Evolutionary conservation across 2,329 filamentous ascomycete species (phyloP).

Genomic region (Alternaria triticimaculans): DNA sequence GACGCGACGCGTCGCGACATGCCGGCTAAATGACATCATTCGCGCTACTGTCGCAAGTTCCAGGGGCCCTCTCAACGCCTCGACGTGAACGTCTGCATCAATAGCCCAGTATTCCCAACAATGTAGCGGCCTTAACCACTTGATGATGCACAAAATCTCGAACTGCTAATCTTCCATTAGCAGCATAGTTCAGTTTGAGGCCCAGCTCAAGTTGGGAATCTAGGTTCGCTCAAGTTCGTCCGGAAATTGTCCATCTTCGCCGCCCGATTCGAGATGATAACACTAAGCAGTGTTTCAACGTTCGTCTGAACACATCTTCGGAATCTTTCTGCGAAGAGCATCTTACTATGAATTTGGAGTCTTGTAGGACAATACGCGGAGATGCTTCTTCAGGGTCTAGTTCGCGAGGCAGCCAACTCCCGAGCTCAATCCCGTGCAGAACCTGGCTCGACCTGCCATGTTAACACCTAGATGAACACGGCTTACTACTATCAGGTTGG

Average conservation of each 20-base stretch:
- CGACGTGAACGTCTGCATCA: not conserved
- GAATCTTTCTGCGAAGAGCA: not conserved
- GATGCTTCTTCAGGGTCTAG: not conserved
- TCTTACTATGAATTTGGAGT: not conserved
- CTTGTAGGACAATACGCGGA: not conserved
- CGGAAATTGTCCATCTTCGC: not conserved
- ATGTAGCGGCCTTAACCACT: not conserved
- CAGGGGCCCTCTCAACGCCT: not conserved
- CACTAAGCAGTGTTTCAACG: not conserved
- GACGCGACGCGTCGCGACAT: not conserved
- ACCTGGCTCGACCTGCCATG: not conserved
- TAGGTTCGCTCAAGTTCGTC: not conserved
- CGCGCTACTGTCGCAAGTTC: not conserved
- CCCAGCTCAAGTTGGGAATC: not conserved
- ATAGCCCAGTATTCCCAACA: fast-evolving
- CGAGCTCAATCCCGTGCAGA: not conserved
- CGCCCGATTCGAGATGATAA: not conserved
- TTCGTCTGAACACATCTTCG: not conserved
- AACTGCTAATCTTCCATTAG: not conserved
- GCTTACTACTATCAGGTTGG: not conserved
- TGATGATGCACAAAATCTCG: not conserved
- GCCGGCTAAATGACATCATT: not conserved
- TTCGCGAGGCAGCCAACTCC: not conserved
- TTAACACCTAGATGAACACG: not conserved
- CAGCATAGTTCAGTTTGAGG: not conserved